Evolutionary conservation across 2,329 filamentous ascomycete genomes (phyloP), one percentile per base, ranked within the genome.

Genomic region (Bipolaris victoriae): DNA sequence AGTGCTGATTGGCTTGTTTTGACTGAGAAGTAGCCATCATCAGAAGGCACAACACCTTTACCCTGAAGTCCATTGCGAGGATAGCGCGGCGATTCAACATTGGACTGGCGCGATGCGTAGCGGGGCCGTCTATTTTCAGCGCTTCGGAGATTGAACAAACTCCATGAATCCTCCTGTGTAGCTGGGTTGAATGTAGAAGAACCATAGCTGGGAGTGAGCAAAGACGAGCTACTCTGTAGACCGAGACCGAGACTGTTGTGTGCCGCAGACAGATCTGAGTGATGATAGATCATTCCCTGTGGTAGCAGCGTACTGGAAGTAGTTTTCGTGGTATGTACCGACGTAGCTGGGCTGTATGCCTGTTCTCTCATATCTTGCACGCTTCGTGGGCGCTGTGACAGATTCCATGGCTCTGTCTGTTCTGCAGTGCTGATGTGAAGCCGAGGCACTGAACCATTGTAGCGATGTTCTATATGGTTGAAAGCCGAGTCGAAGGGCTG

Each of bases 1-100:
- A 70, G 55, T 18, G 74, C 60, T 16, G 75, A 77, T 5, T 64
- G 72, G 4, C 67, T 46, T 3, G 68, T 45, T 18, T 58, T 62
- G 10, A 67, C 62, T 18, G 73, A 72, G 7, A 65, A 52, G 41
- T 76, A 77, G 4, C 73, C 75, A 41, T 74, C 76, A 49, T 77
- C 74, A 69, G 40, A 58, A 48, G 41, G 52, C 58, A 13, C 44
- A 31, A 44, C 61, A 29, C 60, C 52, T 40, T 65, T 71, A 11
- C 58, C 67, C 16, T 74, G 71, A 9, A 72, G 73, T 39, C 47
- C 55, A 7, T 37, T 65, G 18, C 62, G 57, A 31, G 62, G 64
- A 36, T 66, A 68, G 15, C 46, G 26, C 45, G 45, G 44, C 35
- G 63, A 70, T n/a, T 63, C 58, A 43, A 61, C 47, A 26, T 61